Base-by-base conservation (phyloP, 768 basidiomycete species). In the Chiua virens region DNA sequence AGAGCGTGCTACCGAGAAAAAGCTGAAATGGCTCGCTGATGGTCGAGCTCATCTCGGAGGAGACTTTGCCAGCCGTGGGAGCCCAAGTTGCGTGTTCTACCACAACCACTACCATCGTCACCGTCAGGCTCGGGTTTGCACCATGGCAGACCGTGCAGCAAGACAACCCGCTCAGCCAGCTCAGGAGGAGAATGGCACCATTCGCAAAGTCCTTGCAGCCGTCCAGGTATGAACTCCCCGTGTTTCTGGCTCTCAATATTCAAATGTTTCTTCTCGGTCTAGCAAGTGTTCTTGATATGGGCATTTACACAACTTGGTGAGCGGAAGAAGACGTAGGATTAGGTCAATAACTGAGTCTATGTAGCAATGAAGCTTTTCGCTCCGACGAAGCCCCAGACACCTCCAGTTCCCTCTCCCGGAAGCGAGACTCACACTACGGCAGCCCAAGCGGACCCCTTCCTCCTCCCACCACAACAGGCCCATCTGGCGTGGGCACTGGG, bases 221-320 rank as follows among this genome's bases (percentile, higher is more conserved):
- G 69, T 65, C 23, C 79, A 81, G 73, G 79, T 79, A 52, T 44
- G 73, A 23, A 10, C n/a, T n/a, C n/a, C n/a, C n/a, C n/a, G n/a
- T n/a, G 25, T 27, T 27, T 44, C n/a, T 37, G 15, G 45, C 47
- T 34, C 50, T 48, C 43, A 61, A 43, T 35, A 42, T 25, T 48
- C 43, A 62, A n/a, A 44, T 36, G 42, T 27, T 44, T 34, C 45
- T 30, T 36, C 18, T 42, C 52, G 27, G 20, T 54, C 17, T 45
- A 90, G 88, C 87, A 89, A 89, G 66, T 82, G 20, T 69, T 89
- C 38, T 55, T 90, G 45, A 71, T 86, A 52, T 89, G 79, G 74
- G 77, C 75, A n/a, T 60, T 87, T 39, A 78, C 82, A 37, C 86
- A 89, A 65, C 61, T 89, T 39, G 80, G 87, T 86, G 53, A 38